Evolutionary conservation across 2,329 filamentous ascomycete genomes (phyloP).

Genomic region (Dothidotthia symphoricarpi): DNA sequence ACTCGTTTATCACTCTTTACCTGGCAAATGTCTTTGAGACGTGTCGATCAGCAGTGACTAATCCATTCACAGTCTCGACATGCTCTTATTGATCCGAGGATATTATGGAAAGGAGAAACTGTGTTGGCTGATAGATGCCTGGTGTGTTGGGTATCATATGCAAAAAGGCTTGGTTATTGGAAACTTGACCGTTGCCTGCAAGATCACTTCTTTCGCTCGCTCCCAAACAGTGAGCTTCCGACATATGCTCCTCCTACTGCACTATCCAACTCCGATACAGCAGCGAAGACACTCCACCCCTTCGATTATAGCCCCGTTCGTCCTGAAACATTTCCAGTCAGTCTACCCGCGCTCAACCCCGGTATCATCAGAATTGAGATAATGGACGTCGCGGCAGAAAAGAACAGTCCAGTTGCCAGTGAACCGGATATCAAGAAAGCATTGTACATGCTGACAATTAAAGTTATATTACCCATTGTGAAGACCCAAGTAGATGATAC

Average conservation of each 20-base stretch:
- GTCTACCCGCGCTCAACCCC: conserved; percentile 5
- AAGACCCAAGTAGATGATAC: conserved; percentile 17
- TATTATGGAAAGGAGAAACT: conserved; percentile 28
- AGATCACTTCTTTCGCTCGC: not conserved
- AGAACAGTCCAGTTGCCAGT: conserved; percentile 26
- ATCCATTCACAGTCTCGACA: conserved; percentile 28
- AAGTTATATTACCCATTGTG: conserved; percentile 16
- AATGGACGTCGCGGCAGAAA: conserved; percentile 22
- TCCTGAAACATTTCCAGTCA: conserved; percentile 16
- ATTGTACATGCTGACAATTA: conserved; percentile 21
- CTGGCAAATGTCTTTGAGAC: conserved; percentile 26
- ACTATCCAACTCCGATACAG: too few species aligned
- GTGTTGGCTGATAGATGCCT: conserved; percentile 26
- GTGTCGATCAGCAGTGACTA: conserved; percentile 22
- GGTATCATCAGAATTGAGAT: conserved; percentile 8
- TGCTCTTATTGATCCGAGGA: conserved; percentile 23
- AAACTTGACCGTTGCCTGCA: not conserved
- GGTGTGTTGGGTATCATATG: conserved; percentile 29
- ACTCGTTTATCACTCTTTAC: conserved; percentile 20
- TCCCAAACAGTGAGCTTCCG: too few species aligned
- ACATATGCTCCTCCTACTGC: not conserved
- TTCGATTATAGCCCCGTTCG: conserved; percentile 22
- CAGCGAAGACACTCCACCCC: conserved; percentile 12
- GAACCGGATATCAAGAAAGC: conserved; percentile 32
- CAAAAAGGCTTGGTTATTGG: conserved; percentile 18